phyloP scores from a whole-genome alignment of 208 protist genomes.

The Crithidia expoeki region DNA sequence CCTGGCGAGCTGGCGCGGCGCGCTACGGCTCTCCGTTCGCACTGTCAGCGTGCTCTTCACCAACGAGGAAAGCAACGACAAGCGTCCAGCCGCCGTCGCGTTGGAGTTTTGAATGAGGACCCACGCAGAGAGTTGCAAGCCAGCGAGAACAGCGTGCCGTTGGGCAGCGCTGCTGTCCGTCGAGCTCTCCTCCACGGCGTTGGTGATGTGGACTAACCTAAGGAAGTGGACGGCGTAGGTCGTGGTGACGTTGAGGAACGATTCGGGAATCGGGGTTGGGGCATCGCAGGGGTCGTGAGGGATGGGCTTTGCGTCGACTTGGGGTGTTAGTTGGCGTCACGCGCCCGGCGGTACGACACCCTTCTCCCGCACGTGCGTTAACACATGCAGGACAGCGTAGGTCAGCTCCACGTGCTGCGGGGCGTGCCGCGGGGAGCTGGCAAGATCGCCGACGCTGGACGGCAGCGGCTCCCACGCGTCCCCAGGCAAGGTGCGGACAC shows the following conservation, averaged over 20 bases:
- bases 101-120: slow-evolving; percentile 20
- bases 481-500: slow-evolving; percentile 24
- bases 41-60: slow-evolving; percentile 31
- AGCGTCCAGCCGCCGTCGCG: neutral
- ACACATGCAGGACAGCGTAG: slow-evolving; percentile 30
- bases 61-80: slow-evolving; percentile 20
- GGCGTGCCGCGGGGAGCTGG: slow-evolving; percentile 23
- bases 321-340: slow-evolving; percentile 21
- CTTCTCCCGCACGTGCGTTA: slow-evolving; percentile 25
- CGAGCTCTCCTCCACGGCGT: slow-evolving; percentile 29
- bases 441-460: slow-evolving; percentile 17
- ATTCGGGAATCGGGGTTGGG: slow-evolving; percentile 21
- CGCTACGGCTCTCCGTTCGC: slow-evolving; percentile 17
- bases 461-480: slow-evolving; percentile 36
- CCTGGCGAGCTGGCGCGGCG: slow-evolving; percentile 26
- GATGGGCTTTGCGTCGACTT: slow-evolving; percentile 8
- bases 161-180: slow-evolving; percentile 24
- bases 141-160: slow-evolving; percentile 25
- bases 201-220: slow-evolving; percentile 29
- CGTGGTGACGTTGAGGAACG: slow-evolving; percentile 4
- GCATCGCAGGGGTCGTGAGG: slow-evolving; percentile 17
- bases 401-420: slow-evolving; percentile 24
- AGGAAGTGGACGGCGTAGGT: slow-evolving; percentile 32
- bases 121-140: slow-evolving; percentile 13
- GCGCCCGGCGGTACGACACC: slow-evolving; percentile 31